Percentiles rank a stretch among this genome's conserved stretches.
phyloP scores from a whole-genome alignment of 345 rosid species.

The Moringa oleifera region DNA sequence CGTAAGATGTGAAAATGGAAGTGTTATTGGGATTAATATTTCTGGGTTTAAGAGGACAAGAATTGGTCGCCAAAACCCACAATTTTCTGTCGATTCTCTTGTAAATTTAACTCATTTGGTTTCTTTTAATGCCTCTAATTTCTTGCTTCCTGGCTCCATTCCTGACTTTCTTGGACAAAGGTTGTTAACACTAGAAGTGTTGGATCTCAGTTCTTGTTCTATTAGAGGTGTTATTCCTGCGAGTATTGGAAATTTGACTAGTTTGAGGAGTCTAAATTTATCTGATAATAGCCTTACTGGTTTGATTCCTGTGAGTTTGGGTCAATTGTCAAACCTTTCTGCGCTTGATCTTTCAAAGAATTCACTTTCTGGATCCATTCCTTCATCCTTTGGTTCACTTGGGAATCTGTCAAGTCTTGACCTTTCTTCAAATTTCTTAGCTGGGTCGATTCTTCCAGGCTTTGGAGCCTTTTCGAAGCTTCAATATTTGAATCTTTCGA shows the following conservation, averaged over 20 bases:
- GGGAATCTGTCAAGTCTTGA: constrained; percentile 55
- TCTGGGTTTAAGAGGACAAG: constrained; percentile 89
- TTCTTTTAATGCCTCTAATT: constrained; percentile 75
- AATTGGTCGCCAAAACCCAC: constrained; percentile 67
- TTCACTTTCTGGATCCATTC: constrained; percentile 59
- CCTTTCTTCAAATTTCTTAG: constrained; percentile 65
- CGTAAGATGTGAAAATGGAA: constrained; percentile 54
- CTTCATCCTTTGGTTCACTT: constrained; percentile 54
- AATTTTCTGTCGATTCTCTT: constrained; percentile 67
- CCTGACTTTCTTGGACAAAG: constrained; percentile 75
- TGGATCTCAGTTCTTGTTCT: constrained; percentile 85
- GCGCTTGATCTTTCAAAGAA: constrained; percentile 69
- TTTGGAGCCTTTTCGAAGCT: constrained; percentile 57
- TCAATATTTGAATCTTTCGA: constrained; percentile 58
- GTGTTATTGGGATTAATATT: constrained; percentile 62
- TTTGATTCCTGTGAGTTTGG: constrained; percentile 57
- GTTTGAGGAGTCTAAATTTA: constrained; percentile 49
- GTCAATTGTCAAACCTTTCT: constrained; percentile 43
- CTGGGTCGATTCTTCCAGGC: constrained; percentile 56
- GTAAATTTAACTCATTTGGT: constrained; percentile 53
- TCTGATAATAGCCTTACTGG: constrained; percentile 56
- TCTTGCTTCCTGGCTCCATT: constrained; percentile 66
- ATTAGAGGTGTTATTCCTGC: constrained; percentile 57
- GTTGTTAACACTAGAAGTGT: constrained; percentile 48
- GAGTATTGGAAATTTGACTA: constrained; percentile 67